A percentile compares a stretch with the other conserved stretches of the same genome.
Conservation (phyloP, 805 yeast genomes). For the Pichia eremophila region DNA sequence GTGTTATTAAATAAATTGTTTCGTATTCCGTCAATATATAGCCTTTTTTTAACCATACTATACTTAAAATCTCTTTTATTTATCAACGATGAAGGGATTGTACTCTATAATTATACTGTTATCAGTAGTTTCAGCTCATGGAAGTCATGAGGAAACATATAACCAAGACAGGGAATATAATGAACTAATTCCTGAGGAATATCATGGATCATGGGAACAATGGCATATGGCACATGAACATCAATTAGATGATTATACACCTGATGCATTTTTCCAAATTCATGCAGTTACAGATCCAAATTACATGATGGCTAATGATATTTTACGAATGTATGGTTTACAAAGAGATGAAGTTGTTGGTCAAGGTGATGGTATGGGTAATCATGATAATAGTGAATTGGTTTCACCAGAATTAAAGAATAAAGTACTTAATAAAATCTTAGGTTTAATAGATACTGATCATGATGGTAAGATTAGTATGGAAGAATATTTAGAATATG, state of each 20-base stretch:
- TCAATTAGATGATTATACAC: constrained; percentile 30
- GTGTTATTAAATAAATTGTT: too few relatives aligned
- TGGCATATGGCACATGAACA: constrained; percentile 94
- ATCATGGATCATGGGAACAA: constrained; percentile 58
- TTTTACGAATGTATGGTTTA: constrained; percentile 74
- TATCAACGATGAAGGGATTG: too few relatives aligned
- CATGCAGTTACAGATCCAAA: constrained; percentile 66
- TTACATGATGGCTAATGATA: constrained; percentile 40
- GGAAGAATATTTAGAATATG: constrained; percentile 63
- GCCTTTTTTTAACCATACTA: too few relatives aligned
- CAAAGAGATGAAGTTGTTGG: constrained; percentile 67
- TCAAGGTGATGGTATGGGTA: constrained; percentile 84
- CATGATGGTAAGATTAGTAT: constrained; percentile 54
- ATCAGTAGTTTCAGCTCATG: not conserved
- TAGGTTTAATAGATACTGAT: constrained; percentile 55
- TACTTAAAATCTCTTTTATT: too few relatives aligned
- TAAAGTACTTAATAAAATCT: constrained; percentile 45
- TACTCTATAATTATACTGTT: too few relatives aligned
- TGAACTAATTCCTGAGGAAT: constrained; percentile 38
- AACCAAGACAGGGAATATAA: constrained; percentile 20
- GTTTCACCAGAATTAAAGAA: constrained; percentile 47
- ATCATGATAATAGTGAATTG: constrained; percentile 55
- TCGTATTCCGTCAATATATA: too few relatives aligned
- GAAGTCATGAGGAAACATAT: not conserved
- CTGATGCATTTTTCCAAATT: constrained; percentile 65